phyloP scores from a whole-genome alignment of 331 rosid genomes.

The Telfairia occidentalis region DNA sequence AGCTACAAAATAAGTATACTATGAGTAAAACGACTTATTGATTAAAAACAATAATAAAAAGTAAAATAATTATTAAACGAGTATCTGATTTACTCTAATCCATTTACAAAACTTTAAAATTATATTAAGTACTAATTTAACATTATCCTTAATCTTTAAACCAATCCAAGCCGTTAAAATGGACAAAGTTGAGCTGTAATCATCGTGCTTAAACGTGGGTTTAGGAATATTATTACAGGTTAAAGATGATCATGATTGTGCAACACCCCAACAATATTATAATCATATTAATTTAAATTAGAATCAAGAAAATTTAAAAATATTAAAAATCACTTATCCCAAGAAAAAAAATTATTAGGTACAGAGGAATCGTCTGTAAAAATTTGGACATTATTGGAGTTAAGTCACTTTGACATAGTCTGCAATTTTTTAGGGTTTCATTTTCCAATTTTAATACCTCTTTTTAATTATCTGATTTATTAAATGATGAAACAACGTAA shows the following conservation, averaged over 20 bases:
- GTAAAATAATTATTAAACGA: neutral
- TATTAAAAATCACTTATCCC: constrained; percentile 33
- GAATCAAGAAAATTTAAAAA: constrained; percentile 17
- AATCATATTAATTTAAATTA: constrained; percentile 31
- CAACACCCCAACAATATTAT: constrained; percentile 21
- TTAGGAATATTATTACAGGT: constrained; percentile 37
- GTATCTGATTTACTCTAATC: neutral
- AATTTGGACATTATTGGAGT: constrained; percentile 45
- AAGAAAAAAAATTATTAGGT: constrained; percentile 35
- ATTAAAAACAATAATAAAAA: neutral
- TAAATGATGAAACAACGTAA: neutral
- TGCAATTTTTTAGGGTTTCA: constrained; percentile 30
- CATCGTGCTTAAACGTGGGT: constrained; percentile 91
- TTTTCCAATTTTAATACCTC: neutral
- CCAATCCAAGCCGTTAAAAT: neutral
- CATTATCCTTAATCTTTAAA: neutral
- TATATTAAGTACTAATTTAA: neutral
- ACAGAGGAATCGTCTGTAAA: constrained; percentile 77
- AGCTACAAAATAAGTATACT: too few species aligned
- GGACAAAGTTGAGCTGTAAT: constrained; percentile 66
- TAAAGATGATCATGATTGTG: constrained; percentile 27
- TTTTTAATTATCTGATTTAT: neutral
- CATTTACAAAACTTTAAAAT: neutral
- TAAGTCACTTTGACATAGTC: constrained; percentile 42
- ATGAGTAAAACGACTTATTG: neutral